A percentile compares a stretch with the other conserved stretches of the same genome.
Evolutionary conservation across 768 basidiomycete genomes (phyloP).

Genomic region (Agrocybe pediades): DNA sequence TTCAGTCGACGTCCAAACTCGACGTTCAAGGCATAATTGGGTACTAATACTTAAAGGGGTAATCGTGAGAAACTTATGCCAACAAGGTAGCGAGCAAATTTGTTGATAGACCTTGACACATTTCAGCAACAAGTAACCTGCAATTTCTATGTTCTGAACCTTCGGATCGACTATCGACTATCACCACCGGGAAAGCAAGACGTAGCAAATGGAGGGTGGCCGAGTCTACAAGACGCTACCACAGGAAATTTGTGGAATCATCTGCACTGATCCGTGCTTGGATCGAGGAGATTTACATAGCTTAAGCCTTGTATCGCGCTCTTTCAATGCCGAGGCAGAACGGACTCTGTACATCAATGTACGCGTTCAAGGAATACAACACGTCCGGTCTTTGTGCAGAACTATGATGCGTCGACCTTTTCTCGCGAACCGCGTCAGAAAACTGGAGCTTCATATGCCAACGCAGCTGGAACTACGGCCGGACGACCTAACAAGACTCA

Average conservation of each 20-base stretch:
- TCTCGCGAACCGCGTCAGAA: constrained; percentile 14
- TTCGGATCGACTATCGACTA: no score
- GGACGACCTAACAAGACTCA: constrained; percentile 20
- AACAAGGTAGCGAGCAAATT: no score
- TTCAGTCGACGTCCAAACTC: no score
- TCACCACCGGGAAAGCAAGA: no score
- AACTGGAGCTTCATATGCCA: constrained; percentile 19
- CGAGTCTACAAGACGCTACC: constrained; percentile 8
- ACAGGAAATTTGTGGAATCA: constrained; percentile 24
- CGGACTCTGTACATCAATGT: constrained; percentile 22
- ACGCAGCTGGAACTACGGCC: constrained; percentile 16
- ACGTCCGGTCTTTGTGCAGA: constrained; percentile 21
- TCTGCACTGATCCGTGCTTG: constrained; percentile 17
- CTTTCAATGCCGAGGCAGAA: constrained; percentile 25
- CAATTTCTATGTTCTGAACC: no score
- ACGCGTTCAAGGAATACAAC: constrained; percentile 10
- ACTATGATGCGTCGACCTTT: constrained; percentile 16
- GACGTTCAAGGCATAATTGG: no score
- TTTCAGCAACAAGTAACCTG: no score
- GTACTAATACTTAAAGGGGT: no score
- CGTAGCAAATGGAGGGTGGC: background rate
- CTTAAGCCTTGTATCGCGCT: constrained; percentile 19
- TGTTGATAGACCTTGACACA: no score
- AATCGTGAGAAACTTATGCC: no score
- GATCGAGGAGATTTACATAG: constrained; percentile 13